Evolutionary conservation across 116 monocot species (phyloP), one percentile per base, ranked within the genome.

Genomic region (Dioscorea cayenensis): DNA sequence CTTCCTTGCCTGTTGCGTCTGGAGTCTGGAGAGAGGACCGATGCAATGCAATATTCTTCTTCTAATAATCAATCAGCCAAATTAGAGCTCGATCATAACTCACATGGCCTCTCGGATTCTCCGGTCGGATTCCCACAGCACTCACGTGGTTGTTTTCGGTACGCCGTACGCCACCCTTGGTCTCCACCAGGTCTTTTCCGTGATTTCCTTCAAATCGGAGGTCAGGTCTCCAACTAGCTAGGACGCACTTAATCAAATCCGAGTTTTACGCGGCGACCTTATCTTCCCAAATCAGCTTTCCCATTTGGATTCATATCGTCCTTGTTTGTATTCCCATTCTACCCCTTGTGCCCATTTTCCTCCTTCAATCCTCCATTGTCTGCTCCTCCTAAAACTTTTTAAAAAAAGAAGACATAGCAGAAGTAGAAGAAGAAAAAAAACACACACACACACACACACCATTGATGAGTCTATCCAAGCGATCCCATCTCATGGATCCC

Each of bases 401-500:
- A 32, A 32, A 32, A 32, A 32, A 4, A 32, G 32, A 32, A 32
- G 32, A 32, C 1, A 2, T 1, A 32, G 32, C 1, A 32, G 32
- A 2, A 4, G 32, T 1, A 32, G 25, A 25, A 25, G 25, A 25
- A 25, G 25, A 25, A 38, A 2, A 38, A 38, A 2, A 9, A 9
- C 1, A 38, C n/a, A n/a, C n/a, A n/a, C n/a, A n/a, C n/a, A n/a
- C n/a, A 43, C 4, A 10, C 5, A 2, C 32, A 29, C 65, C 18
- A 65, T 27, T 9, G 27, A 91, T 91, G 91, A 91, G 87, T 77
- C 35, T 27, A 20, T 73, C 71, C 51, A 65, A 72, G 59, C 73
- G 81, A 14, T 73, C 84, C 73, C 86, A 86, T 28, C 83, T 89
- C 69, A 49, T 81, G 7, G 75, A 78, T 21, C 72, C 77, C 70